Evolutionary conservation across 1,139 yeast species (phyloP), one percentile per base, ranked within the genome.

Genomic region (Sugiyamaella sp.): DNA sequence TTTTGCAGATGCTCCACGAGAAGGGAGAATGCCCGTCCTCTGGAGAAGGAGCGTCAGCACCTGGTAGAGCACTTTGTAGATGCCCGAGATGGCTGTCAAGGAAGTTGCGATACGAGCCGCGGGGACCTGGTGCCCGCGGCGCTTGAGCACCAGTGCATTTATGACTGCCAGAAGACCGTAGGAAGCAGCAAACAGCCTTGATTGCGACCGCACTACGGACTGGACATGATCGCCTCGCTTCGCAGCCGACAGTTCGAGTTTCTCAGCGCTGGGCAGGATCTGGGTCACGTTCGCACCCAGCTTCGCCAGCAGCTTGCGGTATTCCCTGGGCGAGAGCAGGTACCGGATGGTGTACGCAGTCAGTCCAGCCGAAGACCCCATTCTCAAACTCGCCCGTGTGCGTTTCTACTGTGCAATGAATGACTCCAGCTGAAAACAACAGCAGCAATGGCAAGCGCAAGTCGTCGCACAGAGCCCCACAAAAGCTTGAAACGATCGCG

Each of bases 141-240:
- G 51, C 10, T 53, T 44, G 27, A 48, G 49, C 6, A 52, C 43
- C 19, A 60, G 49, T 33, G 60, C 57, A 50, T 66, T 63, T 29
- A 60, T 51, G 27, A 60, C 55, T 14, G 54, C 58, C 19, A 67
- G 61, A 10, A 64, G 56, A 10, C 62, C 58, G 56, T 66, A 70
- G 8, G 63, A 56, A 45, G 62, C 61, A 39, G 58, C 55, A 54
- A 65, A 66, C 37, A 70, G 61, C 40, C 73, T 61, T 25, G 64
- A 50, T 44, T 68, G 69, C 14, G 63, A 59, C 35, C 72, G 64
- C 14, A 64, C 51, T 27, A 60, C 40, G 14, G 46, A 47, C 39
- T 59, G 59, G 46, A 54, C 41, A 41, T 35, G 39, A 54, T 50
- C 56, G 33, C 55, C 58, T 14, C 55, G 46, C 6, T 17, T 44